Evolutionary conservation across 2,329 filamentous ascomycete genomes (phyloP).

Genomic region (Nakataea oryzae): DNA sequence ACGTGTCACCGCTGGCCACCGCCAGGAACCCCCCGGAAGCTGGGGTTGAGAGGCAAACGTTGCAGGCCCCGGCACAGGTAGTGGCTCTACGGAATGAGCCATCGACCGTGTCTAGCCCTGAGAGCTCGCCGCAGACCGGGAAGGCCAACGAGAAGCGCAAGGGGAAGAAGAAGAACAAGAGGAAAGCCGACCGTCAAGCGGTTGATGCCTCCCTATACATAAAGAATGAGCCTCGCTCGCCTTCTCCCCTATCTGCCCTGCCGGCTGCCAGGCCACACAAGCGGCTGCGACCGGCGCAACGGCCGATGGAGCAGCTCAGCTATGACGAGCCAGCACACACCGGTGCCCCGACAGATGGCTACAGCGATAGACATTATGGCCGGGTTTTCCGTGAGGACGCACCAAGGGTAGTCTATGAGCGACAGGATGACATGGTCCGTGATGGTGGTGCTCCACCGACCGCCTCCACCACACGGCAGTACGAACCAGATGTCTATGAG

Average conservation of each 20-base stretch:
- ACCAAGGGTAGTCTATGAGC: slow-evolving; percentile 24
- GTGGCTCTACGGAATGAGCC: slow-evolving; percentile 43
- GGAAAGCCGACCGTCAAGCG: slow-evolving; percentile 38
- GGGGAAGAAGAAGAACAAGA: slow-evolving; percentile 39
- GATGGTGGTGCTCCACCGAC: slow-evolving; percentile 7
- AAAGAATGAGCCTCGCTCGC: slow-evolving; percentile 55
- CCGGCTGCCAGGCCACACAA: slow-evolving; percentile 46
- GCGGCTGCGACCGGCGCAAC: slow-evolving; percentile 35
- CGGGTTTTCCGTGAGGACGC: slow-evolving; percentile 14
- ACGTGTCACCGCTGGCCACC: slow-evolving; percentile 49
- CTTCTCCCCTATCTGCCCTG: slow-evolving; percentile 44
- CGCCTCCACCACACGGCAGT: neutral
- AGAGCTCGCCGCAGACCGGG: slow-evolving; percentile 47
- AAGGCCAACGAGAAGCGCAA: slow-evolving; percentile 38
- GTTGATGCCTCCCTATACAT: slow-evolving; percentile 43
- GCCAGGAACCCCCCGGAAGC: slow-evolving; percentile 22
- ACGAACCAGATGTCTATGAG: slow-evolving; percentile 2
- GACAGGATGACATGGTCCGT: slow-evolving; percentile 14
- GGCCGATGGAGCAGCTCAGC: slow-evolving; percentile 5
- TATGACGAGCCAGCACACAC: slow-evolving; percentile 34
- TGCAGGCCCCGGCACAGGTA: slow-evolving; percentile 41
- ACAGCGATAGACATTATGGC: slow-evolving; percentile 20
- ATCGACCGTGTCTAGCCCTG: slow-evolving; percentile 41
- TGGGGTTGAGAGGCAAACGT: slow-evolving; percentile 18
- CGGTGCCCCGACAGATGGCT: slow-evolving; percentile 23